Conservation (phyloP, 2,329 filamentous ascomycete species). For the Zasmidium citrigriseum region DNA sequence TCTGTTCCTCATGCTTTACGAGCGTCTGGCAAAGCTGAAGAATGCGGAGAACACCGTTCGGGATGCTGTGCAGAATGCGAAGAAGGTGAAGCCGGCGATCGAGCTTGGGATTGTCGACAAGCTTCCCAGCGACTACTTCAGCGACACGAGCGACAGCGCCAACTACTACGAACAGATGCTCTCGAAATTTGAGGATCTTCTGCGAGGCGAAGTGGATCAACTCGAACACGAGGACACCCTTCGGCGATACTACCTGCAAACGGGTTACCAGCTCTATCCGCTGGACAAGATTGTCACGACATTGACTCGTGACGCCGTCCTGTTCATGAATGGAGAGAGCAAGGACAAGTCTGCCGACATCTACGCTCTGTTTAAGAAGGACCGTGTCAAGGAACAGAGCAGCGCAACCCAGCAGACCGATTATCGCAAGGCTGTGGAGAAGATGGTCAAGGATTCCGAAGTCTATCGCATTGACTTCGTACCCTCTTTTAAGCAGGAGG, state of each 20-base stretch:
- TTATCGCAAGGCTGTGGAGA: slow-evolving; percentile 88
- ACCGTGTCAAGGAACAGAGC: slow-evolving; percentile 78
- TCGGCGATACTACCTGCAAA: slow-evolving; percentile 85
- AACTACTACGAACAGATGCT: slow-evolving; percentile 86
- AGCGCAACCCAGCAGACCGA: slow-evolving; percentile 89
- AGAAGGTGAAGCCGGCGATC: slow-evolving; percentile 75
- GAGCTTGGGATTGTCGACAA: slow-evolving; percentile 84
- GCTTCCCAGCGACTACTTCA: slow-evolving; percentile 72
- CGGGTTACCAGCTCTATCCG: slow-evolving; percentile 91
- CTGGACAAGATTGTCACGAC: slow-evolving; percentile 85
- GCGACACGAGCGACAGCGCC: slow-evolving; percentile 61
- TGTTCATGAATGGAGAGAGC: slow-evolving; percentile 80
- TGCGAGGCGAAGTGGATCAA: slow-evolving; percentile 80
- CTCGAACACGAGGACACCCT: slow-evolving; percentile 84
- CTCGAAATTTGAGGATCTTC: slow-evolving; percentile 81
- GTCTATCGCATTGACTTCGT: slow-evolving; percentile 90
- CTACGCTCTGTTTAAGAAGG: slow-evolving; percentile 80
- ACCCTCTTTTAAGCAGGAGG: background rate
- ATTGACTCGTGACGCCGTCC: slow-evolving; percentile 75
- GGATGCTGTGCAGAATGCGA: slow-evolving; percentile 72
- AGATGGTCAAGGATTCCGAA: slow-evolving; percentile 88
- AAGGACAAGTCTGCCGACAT: slow-evolving; percentile 95
- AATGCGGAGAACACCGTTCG: slow-evolving; percentile 71
- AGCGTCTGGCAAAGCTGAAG: slow-evolving; percentile 81
- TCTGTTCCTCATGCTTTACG: slow-evolving; percentile 88